Base-by-base conservation (phyloP, 2,329 filamentous ascomycete species). In the Xylaria polymorpha region DNA sequence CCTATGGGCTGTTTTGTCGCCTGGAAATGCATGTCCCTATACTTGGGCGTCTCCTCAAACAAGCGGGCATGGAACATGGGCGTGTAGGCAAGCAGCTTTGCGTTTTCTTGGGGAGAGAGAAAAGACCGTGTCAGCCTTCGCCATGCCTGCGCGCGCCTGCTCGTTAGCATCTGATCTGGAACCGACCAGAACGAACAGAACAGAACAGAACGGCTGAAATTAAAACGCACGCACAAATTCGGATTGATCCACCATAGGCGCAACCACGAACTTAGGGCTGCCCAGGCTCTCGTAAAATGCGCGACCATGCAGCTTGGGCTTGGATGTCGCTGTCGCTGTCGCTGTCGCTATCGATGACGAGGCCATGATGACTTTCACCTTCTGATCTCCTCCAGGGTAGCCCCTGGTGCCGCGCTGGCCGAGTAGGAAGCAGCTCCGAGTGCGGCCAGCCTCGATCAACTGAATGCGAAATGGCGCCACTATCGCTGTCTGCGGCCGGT, bases 181-280 rank as follows among this genome's bases (percentile, higher is more conserved):
- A 20, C 6, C 14, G 29, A 15, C 12, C 51, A 20, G 51, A 56
- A 56, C 32, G n/a, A n/a, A n/a, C n/a, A n/a, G n/a, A 15, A 20
- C 51, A 20, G 51, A 56, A 56, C 32, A 37, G 51, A 9, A 18
- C 25, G 25, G 18, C 25, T n/a, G 18, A 37, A 55, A 37, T 10
- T 4, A 29, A 2, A 64, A 43, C 12, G 41, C 55, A 84, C 91
- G 73, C 85, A 97, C 94, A 84, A 98, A 98, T 84, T 99, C 96
- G 39, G 94, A 98, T 80, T 98, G 93, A 78, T 99, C 95, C 25
- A 99, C 96, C 96, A 99, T 99, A 43, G 96, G 96, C 41, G 96
- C 96, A 64, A 99, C 87, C 37, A 99, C 89, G 73, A 92, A 91
- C 81, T 93, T 97, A 1, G 96, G 96, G 69, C 92, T 94, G 25